Evolutionary conservation across 164 flowering plant genomes (phyloP), one percentile per base, ranked within the genome.

Genomic region (Vitis cinerea): DNA sequence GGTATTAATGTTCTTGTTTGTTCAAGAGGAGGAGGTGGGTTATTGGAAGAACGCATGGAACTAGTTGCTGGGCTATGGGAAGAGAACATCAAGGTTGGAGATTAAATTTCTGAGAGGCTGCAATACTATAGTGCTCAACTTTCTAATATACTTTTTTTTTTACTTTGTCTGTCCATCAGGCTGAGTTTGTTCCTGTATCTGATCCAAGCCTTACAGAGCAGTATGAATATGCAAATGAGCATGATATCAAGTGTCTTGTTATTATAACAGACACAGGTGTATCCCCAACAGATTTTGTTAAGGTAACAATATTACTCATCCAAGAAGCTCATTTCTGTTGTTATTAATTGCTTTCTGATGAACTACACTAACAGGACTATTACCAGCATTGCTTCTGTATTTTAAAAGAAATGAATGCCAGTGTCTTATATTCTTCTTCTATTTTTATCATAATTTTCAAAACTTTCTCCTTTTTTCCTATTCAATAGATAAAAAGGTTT

Each of bases 201-300:
- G 99, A 95, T 79, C 99, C 99, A 77, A 93, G 97, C 80, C 90
- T 91, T 17, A 93, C 96, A 14, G 97, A 95, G 73, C 98, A 95
- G 77, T 93, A 95, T 73, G 99, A 95, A 83, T 95, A 90, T 85
- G 99, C 98, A 69, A 91, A 79, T 69, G 99, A 93, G 70, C 93
- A 93, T 80, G 99, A 91, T 55, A 90, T 91, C 61, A 91, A 89
- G 74, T 89, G 96, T 69, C 93, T 95, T 44, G 81, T 93, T 73
- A 92, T 93, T 74, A 74, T 93, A 52, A 88, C 91, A 53, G 98
- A 92, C 74, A 72, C 87, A 37, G 85, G 92, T 57, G 77, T 88
- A 47, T 85, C 95, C 47, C 94, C 83, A 68, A 79, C 81, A 15
- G 88, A 71, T 61, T 76, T 83, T 61, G 90, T 94, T 10, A 89